phyloP scores from a whole-genome alignment of 495 filamentous ascomycete genomes.

The Neurospora sp. region DNA sequence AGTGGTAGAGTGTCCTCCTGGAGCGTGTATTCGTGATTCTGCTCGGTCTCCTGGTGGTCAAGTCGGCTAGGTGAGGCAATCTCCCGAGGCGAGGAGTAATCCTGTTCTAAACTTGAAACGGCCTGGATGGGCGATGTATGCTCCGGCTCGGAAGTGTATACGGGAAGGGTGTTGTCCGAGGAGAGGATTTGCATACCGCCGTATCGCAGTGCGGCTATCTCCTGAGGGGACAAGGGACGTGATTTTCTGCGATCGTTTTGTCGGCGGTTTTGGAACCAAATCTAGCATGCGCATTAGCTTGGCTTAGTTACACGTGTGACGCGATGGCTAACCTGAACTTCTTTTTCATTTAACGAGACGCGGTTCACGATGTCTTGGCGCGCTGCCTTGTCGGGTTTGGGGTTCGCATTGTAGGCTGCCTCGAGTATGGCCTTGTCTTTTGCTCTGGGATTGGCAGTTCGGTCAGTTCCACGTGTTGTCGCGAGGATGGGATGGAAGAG shows the following conservation, averaged over 20 bases:
- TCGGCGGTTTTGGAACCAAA: constrained; percentile 98
- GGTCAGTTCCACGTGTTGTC: constrained; percentile 6
- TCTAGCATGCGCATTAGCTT: constrained; percentile 41
- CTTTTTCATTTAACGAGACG: constrained; percentile 90
- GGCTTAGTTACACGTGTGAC: background rate
- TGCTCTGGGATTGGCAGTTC: constrained; percentile 39
- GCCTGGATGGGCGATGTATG: constrained; percentile 14
- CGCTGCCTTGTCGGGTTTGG: constrained; percentile 87
- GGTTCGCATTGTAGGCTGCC: constrained; percentile 71
- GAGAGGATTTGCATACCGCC: constrained; percentile 44
- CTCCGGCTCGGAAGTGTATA: constrained; percentile 4
- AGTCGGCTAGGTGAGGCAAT: background rate
- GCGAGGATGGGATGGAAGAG: background rate
- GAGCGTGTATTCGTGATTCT: background rate
- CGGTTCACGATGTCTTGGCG: constrained; percentile 72
- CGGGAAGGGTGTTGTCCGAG: constrained; percentile 27
- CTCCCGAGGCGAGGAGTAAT: constrained; percentile 6
- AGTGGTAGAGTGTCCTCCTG: background rate
- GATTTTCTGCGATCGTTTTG: constrained; percentile 90
- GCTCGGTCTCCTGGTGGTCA: constrained; percentile 4
- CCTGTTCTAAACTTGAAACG: constrained; percentile 5
- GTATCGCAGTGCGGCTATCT: constrained; percentile 54
- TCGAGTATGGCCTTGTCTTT: constrained; percentile 90
- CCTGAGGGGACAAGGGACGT: constrained; percentile 73
- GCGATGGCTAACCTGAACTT: constrained; percentile 71